Conservation (phyloP, 768 basidiomycete genomes). For the Lactarius evosmus region DNA sequence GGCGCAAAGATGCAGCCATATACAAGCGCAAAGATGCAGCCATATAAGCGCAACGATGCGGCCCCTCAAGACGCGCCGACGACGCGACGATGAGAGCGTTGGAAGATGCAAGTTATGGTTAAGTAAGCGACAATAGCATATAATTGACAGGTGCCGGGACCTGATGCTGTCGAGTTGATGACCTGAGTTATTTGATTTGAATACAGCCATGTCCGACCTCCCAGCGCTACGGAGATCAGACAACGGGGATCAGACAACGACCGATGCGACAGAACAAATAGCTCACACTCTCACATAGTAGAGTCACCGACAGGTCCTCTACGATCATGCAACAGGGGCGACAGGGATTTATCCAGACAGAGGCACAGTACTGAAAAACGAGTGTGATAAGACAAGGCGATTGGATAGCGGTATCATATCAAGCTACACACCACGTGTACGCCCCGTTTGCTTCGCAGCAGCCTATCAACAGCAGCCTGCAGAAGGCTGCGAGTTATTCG, state of each 20-base stretch:
- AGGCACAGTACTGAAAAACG: neutral
- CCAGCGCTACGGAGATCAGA: constrained; percentile 2
- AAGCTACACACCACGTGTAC: neutral
- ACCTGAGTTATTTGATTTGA: constrained; percentile 24
- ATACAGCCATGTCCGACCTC: constrained; percentile 19
- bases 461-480: too few species aligned
- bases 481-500: neutral
- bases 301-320: constrained; percentile 23
- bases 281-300: constrained; percentile 10
- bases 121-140: neutral
- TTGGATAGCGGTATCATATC: neutral
- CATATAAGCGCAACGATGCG: too few species aligned
- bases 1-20: neutral
- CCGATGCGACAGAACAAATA: neutral
- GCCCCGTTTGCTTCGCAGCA: neutral
- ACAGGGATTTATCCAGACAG: neutral
- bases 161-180: constrained; percentile 3
- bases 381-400: neutral
- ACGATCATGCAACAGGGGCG: neutral
- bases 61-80: neutral
- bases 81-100: too few species aligned
- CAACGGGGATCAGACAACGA: neutral
- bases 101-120: neutral
- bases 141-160: constrained; percentile 6
- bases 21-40: too few species aligned